Evolutionary conservation across 2,329 filamentous ascomycete species (phyloP).

Genomic region (Diplocarpon mali): DNA sequence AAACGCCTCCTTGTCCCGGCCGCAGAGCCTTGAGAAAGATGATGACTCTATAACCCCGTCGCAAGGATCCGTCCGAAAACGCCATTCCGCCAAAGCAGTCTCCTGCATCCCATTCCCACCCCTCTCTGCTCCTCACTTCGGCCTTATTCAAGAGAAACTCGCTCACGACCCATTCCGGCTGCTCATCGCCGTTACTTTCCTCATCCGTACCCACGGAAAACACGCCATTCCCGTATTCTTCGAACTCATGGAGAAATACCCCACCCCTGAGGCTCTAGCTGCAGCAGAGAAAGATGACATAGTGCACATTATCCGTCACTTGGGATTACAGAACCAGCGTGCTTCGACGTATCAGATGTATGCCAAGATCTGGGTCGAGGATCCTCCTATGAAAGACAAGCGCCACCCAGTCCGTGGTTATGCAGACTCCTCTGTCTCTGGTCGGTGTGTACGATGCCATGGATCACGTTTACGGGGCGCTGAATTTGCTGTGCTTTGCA

Average conservation of each 20-base stretch:
- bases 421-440: conserved; percentile 30
- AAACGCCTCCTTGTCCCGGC: background rate
- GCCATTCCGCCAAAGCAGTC: conserved; percentile 26
- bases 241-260: conserved; percentile 54
- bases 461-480: no score
- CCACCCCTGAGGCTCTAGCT: conserved; percentile 52
- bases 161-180: conserved; percentile 67
- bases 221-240: conserved; percentile 69
- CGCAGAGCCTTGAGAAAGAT: conserved; percentile 1
- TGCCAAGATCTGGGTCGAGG: conserved; percentile 54
- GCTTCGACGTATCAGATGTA: conserved; percentile 58
- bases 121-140: conserved; percentile 52
- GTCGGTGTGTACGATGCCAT: no score
- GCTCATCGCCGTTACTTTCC: conserved; percentile 71
- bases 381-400: conserved; percentile 48
- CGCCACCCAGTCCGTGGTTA: conserved; percentile 48
- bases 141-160: conserved; percentile 75
- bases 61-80: conserved; percentile 12
- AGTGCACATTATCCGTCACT: conserved; percentile 49
- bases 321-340: conserved; percentile 62
- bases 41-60: background rate
- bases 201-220: conserved; percentile 68
- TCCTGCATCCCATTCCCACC: conserved; percentile 56
- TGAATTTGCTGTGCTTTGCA: no score
- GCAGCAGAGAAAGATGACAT: conserved; percentile 45